A percentile compares a stretch with the other conserved stretches of the same genome.
These are phyloP conservation scores for Williopsis jadinii DNA, from an alignment of 1,139 yeast genomes.

Conservation along the genomic window DNA sequence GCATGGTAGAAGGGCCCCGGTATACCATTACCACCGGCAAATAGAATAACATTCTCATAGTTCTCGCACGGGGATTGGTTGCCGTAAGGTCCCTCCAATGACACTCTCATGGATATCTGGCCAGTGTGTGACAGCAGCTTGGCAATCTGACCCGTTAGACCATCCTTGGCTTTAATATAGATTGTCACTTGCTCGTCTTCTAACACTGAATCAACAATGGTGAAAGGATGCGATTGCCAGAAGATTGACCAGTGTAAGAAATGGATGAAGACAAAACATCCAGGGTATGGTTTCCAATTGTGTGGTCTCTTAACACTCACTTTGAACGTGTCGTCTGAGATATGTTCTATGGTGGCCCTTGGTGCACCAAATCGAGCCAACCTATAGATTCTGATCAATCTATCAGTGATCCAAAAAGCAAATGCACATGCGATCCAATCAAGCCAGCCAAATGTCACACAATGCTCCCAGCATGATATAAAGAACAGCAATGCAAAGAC, in stretches of 20 bases:
- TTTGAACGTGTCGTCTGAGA: constrained; percentile 40
- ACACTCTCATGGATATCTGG: constrained; percentile 25
- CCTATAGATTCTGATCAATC: constrained; percentile 24
- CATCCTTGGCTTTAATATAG: constrained; percentile 40
- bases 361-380: constrained; percentile 28
- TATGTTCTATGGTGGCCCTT: constrained; percentile 36
- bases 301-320: constrained; percentile 27
- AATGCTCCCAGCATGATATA: constrained; percentile 53
- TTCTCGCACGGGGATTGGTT: constrained; percentile 42
- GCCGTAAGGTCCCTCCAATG: constrained; percentile 60
- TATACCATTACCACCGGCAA: constrained; percentile 71
- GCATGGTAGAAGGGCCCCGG: constrained; percentile 44
- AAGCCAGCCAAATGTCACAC: constrained; percentile 30
- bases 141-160: constrained; percentile 33
- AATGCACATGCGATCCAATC: constrained; percentile 19
- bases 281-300: constrained; percentile 29
- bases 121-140: constrained; percentile 2
- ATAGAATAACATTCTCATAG: constrained; percentile 44
- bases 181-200: constrained; percentile 32
- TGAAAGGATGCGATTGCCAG: constrained; percentile 56
- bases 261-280: constrained; percentile 30
- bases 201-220: constrained; percentile 28
- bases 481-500: constrained; percentile 45
- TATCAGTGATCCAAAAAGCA: constrained; percentile 29
- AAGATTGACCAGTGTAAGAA: constrained; percentile 37